Conservation (phyloP, 2,329 filamentous ascomycete genomes). For the Pseudogymnoascus sp. region DNA sequence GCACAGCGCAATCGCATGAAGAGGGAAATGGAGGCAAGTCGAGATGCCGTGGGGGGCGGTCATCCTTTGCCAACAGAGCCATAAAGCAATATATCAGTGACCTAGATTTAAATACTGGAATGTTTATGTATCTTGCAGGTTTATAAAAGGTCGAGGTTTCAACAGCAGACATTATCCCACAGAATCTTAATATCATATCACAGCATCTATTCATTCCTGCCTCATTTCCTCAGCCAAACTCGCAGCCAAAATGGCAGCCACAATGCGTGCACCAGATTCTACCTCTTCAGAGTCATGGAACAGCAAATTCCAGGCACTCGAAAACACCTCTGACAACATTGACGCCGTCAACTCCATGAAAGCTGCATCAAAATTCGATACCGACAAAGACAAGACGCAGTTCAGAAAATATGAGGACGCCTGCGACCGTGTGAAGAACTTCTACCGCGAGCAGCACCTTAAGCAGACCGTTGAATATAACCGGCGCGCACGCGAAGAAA, state of each 20-base stretch:
- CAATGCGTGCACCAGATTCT: constrained; percentile 21
- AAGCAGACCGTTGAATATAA: constrained; percentile 80
- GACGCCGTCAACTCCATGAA: constrained; percentile 50
- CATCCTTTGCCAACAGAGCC: not conserved
- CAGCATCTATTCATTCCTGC: not conserved
- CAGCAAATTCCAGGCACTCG: constrained; percentile 28
- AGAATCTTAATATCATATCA: not conserved
- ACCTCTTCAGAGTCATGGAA: constrained; percentile 18
- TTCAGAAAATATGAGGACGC: constrained; percentile 80
- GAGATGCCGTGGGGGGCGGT: not conserved
- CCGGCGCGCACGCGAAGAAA: constrained; percentile 65
- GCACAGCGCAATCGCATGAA: not conserved
- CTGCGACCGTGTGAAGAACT: constrained; percentile 76
- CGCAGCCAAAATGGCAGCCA: constrained; percentile 25
- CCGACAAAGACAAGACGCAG: constrained; percentile 67
- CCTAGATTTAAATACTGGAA: not conserved
- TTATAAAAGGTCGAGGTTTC: not conserved
- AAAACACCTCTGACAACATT: constrained; percentile 39
- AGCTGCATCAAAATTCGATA: constrained; percentile 57
- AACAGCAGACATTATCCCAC: not conserved
- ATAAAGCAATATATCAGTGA: not conserved
- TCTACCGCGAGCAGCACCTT: constrained; percentile 67
- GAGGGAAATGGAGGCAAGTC: not conserved
- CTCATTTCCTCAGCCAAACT: not conserved
- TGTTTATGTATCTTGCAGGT: not conserved